These are phyloP conservation scores for Garcia nutans DNA, from an alignment of 345 rosid genomes.

Conservation along the genomic window DNA sequence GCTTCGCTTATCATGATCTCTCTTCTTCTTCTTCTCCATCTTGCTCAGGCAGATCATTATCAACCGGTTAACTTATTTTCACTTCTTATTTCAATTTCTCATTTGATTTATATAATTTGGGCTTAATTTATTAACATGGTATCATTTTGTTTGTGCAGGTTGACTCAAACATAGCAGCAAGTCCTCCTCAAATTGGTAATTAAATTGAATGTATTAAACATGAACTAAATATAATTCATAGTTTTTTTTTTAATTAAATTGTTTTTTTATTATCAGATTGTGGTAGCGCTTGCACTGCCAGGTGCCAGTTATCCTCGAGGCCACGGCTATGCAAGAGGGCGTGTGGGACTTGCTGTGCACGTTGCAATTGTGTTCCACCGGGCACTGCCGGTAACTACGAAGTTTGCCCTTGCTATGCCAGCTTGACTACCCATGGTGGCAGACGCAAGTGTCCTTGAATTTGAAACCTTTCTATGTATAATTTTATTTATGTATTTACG, in stretches of 20 bases:
- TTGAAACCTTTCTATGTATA: too few species aligned
- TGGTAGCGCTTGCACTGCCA: constrained; percentile 48
- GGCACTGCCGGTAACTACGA: constrained; percentile 35
- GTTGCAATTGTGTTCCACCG: constrained; percentile 33
- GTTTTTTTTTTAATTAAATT: background rate
- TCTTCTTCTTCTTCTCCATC: constrained; percentile 6
- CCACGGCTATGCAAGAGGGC: constrained; percentile 32
- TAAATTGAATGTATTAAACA: too few species aligned
- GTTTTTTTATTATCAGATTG: constrained; percentile 13
- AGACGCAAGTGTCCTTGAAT: constrained; percentile 27
- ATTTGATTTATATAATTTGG: background rate
- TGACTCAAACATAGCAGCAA: background rate
- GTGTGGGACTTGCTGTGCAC: constrained; percentile 31
- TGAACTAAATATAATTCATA: background rate
- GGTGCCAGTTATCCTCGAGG: constrained; percentile 55
- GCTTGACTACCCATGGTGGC: constrained; percentile 33
- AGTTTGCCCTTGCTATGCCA: constrained; percentile 30
- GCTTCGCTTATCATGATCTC: constrained; percentile 7
- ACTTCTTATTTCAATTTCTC: background rate
- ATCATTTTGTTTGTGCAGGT: constrained; percentile 2
- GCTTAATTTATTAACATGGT: background rate
- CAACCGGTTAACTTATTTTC: background rate
- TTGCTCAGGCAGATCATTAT: constrained; percentile 7
- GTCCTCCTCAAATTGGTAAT: constrained; percentile 11
- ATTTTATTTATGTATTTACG: too few species aligned